Evolutionary conservation across 2,329 filamentous ascomycete genomes (phyloP).

Genomic region (Botryotinia calthae): DNA sequence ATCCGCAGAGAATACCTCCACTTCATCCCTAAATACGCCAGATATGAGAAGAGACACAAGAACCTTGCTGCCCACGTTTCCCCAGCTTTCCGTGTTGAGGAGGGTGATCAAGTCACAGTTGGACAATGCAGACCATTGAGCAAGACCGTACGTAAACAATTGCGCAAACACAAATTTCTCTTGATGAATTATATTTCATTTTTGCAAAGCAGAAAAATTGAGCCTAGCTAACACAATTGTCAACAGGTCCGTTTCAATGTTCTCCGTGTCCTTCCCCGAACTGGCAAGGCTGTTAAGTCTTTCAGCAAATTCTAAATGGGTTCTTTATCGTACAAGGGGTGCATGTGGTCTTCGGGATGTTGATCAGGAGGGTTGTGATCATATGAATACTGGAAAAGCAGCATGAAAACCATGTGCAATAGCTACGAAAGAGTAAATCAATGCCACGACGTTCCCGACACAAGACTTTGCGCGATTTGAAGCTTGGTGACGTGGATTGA

Average conservation of each 20-base stretch:
- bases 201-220: background rate
- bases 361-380: slow-evolving; percentile 37
- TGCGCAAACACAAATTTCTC: background rate
- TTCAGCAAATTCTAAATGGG: slow-evolving; percentile 93
- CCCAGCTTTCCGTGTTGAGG: slow-evolving; percentile 99
- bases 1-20: slow-evolving; percentile 99
- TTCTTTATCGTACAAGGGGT: slow-evolving; percentile 30
- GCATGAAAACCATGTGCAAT: slow-evolving; percentile 36
- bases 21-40: slow-evolving; percentile 98
- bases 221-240: background rate
- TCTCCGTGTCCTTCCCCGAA: slow-evolving; percentile 95
- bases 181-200: background rate
- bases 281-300: slow-evolving; percentile 94
- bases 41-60: slow-evolving; percentile 99
- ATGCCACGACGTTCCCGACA: slow-evolving; percentile 35
- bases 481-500: slow-evolving; percentile 12
- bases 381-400: slow-evolving; percentile 33
- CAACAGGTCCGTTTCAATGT: slow-evolving; percentile 96
- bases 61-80: slow-evolving; percentile 99
- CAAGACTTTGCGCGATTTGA: background rate
- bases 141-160: slow-evolving; percentile 83
- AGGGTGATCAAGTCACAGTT: slow-evolving; percentile 98
- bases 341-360: slow-evolving; percentile 38
- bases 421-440: slow-evolving; percentile 35
- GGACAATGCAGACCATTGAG: slow-evolving; percentile 98